A percentile compares a stretch with the other conserved stretches of the same genome.
phyloP scores from a whole-genome alignment of 305 asterid species.

The Plantago lanceolata region DNA sequence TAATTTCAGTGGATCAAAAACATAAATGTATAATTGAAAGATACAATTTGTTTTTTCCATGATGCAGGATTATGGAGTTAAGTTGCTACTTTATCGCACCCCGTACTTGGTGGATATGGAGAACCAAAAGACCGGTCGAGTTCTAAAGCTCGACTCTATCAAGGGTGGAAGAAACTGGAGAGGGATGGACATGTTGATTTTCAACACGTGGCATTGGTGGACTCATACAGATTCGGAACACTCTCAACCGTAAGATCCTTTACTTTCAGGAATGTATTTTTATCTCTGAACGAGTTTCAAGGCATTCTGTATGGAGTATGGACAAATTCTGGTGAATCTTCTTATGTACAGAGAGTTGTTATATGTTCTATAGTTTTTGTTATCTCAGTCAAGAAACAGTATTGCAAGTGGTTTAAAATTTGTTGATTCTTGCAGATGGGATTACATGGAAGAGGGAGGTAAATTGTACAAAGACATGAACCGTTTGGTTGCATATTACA shows the following conservation, averaged over 20 bases:
- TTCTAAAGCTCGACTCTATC: constrained; percentile 71
- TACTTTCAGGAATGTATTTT: not conserved
- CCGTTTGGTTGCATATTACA: constrained; percentile 73
- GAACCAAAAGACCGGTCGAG: constrained; percentile 46
- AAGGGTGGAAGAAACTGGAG: constrained; percentile 56
- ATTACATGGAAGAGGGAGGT: constrained; percentile 63
- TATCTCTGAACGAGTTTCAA: too few relatives aligned
- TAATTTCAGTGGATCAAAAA: too few relatives aligned
- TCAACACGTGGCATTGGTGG: constrained; percentile 99
- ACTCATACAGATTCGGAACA: constrained; percentile 53
- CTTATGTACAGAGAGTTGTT: too few relatives aligned
- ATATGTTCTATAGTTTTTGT: too few relatives aligned
- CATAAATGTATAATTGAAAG: too few relatives aligned
- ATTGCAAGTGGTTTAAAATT: not conserved
- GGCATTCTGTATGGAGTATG: not conserved
- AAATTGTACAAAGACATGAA: constrained; percentile 71
- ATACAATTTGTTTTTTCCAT: not conserved
- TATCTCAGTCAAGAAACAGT: not conserved
- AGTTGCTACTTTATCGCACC: constrained; percentile 56
- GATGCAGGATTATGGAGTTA: constrained; percentile 62
- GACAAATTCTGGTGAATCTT: not conserved
- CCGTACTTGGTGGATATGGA: constrained; percentile 75
- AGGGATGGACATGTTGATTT: constrained; percentile 76
- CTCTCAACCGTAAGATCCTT: constrained; percentile 60
- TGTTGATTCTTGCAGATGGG: constrained; percentile 46